Percentiles rank a stretch among this genome's conserved stretches.
Evolutionary conservation across 768 basidiomycete genomes (phyloP).

Genomic region (Collybia sp.): DNA sequence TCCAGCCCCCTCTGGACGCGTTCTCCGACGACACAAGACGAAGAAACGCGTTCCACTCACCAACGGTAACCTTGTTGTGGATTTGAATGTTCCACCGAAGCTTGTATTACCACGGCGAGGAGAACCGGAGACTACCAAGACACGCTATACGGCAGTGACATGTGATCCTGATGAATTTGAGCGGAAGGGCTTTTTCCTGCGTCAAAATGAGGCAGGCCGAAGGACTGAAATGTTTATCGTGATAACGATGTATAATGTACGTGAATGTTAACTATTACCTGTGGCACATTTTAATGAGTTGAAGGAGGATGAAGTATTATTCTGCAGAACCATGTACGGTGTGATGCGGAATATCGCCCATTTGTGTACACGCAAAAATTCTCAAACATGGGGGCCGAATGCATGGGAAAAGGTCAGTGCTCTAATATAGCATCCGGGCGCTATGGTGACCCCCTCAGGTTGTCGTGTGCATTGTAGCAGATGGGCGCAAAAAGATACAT

Average conservation of each 20-base stretch:
- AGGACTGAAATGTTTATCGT: slow-evolving; percentile 91
- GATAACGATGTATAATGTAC: slow-evolving; percentile 95
- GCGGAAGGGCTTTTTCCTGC: slow-evolving; percentile 74
- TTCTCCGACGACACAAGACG: slow-evolving; percentile 64
- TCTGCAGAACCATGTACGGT: slow-evolving; percentile 91
- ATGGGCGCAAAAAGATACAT: slow-evolving; percentile 79
- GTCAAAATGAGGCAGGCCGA: slow-evolving; percentile 76
- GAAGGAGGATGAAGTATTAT: slow-evolving; percentile 85
- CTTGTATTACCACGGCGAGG: slow-evolving; percentile 71
- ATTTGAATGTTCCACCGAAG: slow-evolving; percentile 80
- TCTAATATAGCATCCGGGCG: not conserved
- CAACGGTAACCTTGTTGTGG: slow-evolving; percentile 84
- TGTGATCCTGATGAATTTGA: slow-evolving; percentile 94
- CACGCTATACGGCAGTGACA: slow-evolving; percentile 85
- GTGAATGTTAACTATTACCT: slow-evolving; percentile 15
- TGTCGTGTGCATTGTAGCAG: slow-evolving; percentile 89
- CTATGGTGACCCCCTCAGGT: slow-evolving; percentile 40
- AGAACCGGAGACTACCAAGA: slow-evolving; percentile 68
- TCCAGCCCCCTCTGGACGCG: slow-evolving; percentile 78
- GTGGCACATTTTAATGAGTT: slow-evolving; percentile 3
- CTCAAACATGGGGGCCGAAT: slow-evolving; percentile 93
- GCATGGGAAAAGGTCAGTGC: slow-evolving; percentile 86
- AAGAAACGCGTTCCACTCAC: slow-evolving; percentile 83
- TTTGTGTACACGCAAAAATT: slow-evolving; percentile 80
- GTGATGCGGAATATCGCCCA: slow-evolving; percentile 88